phyloP scores from a whole-genome alignment of 1,284 basidiomycete genomes.

The Cutaneotrichosporon curvatum region DNA sequence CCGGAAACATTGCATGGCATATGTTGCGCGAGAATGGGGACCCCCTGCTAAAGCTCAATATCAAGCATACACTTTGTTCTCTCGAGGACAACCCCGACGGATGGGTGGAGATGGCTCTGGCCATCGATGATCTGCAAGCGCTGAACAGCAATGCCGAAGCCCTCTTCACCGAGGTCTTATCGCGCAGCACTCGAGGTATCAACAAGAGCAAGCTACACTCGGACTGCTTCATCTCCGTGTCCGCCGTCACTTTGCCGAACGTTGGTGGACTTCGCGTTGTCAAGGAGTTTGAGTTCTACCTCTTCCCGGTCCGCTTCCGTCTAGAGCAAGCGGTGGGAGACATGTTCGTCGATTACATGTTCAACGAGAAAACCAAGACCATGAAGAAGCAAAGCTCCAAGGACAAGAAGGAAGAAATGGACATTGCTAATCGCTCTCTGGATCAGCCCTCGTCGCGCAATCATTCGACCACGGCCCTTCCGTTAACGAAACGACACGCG shows the following conservation, averaged over 20 bases:
- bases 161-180: conserved; percentile 83
- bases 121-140: conserved; percentile 68
- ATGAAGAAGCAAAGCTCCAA: neutral
- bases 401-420: neutral
- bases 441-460: no score
- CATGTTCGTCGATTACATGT: conserved; percentile 84
- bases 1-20: conserved; percentile 84
- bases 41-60: conserved; percentile 77
- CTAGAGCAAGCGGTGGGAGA: conserved; percentile 75
- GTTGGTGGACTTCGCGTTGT: conserved; percentile 92
- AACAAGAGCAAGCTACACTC: conserved; percentile 43
- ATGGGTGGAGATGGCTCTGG: conserved; percentile 71
- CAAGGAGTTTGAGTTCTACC: conserved; percentile 69
- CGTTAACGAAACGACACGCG: no score
- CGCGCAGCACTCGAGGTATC: conserved; percentile 52
- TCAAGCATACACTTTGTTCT: conserved; percentile 70
- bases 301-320: conserved; percentile 83
- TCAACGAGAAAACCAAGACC: conserved; percentile 33
- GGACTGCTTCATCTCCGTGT: conserved; percentile 16
- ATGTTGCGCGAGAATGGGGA: conserved; percentile 71
- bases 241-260: conserved; percentile 73
- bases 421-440: no score
- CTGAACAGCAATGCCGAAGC: conserved; percentile 82
- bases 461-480: no score
- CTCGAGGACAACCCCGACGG: conserved; percentile 86